Percentiles rank a stretch among this genome's conserved stretches.
Conservation (phyloP, 2,329 filamentous ascomycete genomes). For the Raffaelea albimanens region DNA sequence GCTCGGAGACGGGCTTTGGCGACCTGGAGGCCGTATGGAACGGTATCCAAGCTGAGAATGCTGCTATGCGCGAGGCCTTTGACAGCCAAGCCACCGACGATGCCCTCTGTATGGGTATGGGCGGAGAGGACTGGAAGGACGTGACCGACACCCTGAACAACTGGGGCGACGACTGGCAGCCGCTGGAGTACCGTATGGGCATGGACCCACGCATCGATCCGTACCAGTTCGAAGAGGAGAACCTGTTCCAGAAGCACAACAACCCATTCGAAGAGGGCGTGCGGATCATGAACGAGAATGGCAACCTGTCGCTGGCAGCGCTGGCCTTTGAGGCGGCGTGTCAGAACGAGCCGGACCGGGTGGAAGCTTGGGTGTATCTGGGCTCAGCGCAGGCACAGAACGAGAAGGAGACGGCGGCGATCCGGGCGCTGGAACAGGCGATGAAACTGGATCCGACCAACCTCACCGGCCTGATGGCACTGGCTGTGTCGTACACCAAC, state of each 20-base stretch:
- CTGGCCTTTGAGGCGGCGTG: slow-evolving; percentile 93
- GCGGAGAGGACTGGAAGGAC: slow-evolving; percentile 55
- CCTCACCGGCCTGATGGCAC: slow-evolving; percentile 81
- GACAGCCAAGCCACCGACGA: slow-evolving; percentile 47
- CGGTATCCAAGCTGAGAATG: slow-evolving; percentile 69
- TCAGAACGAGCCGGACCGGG: slow-evolving; percentile 77
- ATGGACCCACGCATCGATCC: slow-evolving; percentile 72
- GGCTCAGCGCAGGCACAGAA: slow-evolving; percentile 94
- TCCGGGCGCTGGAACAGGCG: slow-evolving; percentile 85
- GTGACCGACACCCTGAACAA: slow-evolving; percentile 11
- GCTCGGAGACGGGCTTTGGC: slow-evolving; percentile 67
- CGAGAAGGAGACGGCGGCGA: slow-evolving; percentile 94
- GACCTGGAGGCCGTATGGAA: slow-evolving; percentile 88
- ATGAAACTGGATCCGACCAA: slow-evolving; percentile 82
- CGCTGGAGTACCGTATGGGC: slow-evolving; percentile 43
- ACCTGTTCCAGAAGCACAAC: slow-evolving; percentile 69
- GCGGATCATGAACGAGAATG: slow-evolving; percentile 85
- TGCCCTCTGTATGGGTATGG: slow-evolving; percentile 38
- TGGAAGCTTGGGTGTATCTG: slow-evolving; percentile 88
- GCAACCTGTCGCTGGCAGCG: slow-evolving; percentile 86
- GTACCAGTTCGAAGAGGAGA: slow-evolving; percentile 93
- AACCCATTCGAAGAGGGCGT: slow-evolving; percentile 92
- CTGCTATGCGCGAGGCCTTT: slow-evolving; percentile 60
- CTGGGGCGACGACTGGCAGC: slow-evolving; percentile 60
- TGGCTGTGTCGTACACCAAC: slow-evolving; percentile 96